phyloP scores from a whole-genome alignment of 805 yeast species.

The Metschnikowia santaceciliae region DNA sequence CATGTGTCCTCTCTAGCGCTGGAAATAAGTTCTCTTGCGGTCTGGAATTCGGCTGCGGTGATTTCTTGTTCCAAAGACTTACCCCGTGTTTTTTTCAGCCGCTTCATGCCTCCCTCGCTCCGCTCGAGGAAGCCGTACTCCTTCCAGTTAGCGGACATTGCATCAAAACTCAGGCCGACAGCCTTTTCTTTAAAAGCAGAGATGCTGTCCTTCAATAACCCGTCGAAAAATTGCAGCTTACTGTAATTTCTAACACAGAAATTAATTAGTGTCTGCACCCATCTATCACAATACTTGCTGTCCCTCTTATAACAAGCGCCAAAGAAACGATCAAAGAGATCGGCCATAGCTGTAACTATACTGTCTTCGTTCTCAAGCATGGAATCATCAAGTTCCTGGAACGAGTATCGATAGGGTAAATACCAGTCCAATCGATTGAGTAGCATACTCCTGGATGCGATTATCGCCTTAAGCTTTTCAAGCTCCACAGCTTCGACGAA shows the following conservation, averaged over 20 bases:
- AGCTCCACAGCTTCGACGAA: background rate
- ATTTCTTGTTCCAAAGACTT: background rate
- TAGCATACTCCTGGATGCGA: constrained; percentile 12
- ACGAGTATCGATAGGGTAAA: constrained; percentile 9
- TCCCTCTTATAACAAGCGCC: constrained; percentile 11
- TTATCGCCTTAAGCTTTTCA: constrained; percentile 13
- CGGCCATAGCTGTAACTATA: constrained; percentile 7
- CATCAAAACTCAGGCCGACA: constrained; percentile 2
- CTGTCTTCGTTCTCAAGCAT: constrained; percentile 6
- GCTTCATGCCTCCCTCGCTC: background rate
- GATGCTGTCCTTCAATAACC: constrained; percentile 7
- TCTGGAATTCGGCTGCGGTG: background rate
- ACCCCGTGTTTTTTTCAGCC: background rate
- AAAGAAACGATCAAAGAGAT: constrained; percentile 14
- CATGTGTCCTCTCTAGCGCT: background rate
- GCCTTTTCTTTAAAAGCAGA: constrained; percentile 2
- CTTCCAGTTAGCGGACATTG: constrained; percentile 1
- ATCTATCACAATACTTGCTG: constrained; percentile 12
- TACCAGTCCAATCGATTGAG: constrained; percentile 9
- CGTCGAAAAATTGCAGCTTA: constrained; percentile 3
- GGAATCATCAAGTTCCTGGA: constrained; percentile 3
- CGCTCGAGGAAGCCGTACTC: background rate
- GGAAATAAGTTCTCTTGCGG: background rate
- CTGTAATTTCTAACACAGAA: constrained; percentile 4
- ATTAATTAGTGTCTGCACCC: constrained; percentile 8